These are phyloP conservation scores for Nelumbo lutea DNA, from an alignment of 164 flowering plant genomes.

Conservation along the genomic window DNA sequence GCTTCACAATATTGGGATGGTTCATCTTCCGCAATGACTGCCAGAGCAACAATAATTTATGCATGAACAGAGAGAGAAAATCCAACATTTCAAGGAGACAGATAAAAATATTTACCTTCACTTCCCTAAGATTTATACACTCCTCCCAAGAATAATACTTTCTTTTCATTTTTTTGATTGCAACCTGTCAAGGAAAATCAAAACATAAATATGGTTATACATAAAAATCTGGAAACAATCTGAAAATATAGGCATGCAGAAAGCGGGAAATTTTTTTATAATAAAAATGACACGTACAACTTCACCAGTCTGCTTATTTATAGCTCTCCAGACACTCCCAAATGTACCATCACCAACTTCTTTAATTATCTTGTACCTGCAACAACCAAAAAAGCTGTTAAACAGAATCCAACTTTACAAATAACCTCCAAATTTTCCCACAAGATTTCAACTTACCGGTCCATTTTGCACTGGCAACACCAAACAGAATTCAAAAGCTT, in stretches of 20 bases:
- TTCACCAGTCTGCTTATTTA: conserved; percentile 87
- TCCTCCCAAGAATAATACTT: conserved; percentile 98
- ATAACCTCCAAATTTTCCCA: not conserved
- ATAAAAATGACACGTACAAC: conserved; percentile 49
- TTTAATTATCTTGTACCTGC: conserved; percentile 84
- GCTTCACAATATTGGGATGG: conserved; percentile 95
- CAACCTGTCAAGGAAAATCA: conserved; percentile 52
- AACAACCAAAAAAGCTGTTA: not conserved
- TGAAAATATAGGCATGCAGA: not conserved
- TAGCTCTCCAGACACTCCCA: conserved; percentile 95
- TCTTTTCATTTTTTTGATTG: conserved; percentile 93
- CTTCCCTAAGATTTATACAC: conserved; percentile 94
- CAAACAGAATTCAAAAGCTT: conserved; percentile 18
- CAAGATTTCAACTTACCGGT: conserved; percentile 46
- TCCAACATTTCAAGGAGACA: not conserved
- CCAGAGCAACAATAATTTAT: conserved; percentile 7
- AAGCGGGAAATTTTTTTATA: not conserved
- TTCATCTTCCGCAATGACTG: conserved; percentile 93
- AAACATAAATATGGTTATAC: not conserved
- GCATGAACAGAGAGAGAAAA: not conserved
- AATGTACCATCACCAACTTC: conserved; percentile 99
- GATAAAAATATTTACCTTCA: conserved; percentile 51
- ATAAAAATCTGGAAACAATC: not conserved
- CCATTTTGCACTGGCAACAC: conserved; percentile 46
- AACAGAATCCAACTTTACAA: not conserved